Evolutionary conservation across 306 rosid species (phyloP).

Genomic region (apple (Malus domestica)): DNA sequence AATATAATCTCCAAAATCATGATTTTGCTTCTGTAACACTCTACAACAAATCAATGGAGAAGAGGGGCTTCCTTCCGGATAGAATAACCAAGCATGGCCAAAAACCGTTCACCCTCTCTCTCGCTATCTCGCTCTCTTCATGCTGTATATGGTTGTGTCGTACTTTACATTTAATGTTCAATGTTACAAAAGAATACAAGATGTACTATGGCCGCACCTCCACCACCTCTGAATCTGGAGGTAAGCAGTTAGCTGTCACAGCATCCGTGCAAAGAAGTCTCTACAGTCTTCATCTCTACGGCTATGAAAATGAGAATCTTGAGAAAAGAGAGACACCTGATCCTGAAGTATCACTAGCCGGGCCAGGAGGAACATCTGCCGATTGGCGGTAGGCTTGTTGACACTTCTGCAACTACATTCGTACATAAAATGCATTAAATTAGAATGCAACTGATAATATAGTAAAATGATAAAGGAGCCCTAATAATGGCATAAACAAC

Average conservation of each 20-base stretch:
- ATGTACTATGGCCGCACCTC: constrained; percentile 30
- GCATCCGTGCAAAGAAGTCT: constrained; percentile 20
- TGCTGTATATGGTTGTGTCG: constrained; percentile 10
- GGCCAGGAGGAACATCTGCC: constrained; percentile 59
- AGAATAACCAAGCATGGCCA: neutral
- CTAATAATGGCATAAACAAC: neutral
- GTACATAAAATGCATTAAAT: constrained; percentile 18
- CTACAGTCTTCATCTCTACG: constrained; percentile 10
- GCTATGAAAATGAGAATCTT: constrained; percentile 72
- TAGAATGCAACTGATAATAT: neutral
- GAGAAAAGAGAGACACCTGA: constrained; percentile 75
- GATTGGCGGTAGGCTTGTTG: constrained; percentile 77
- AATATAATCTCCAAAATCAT: neutral
- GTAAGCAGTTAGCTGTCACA: constrained; percentile 23
- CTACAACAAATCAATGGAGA: neutral
- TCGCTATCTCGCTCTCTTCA: constrained; percentile 1
- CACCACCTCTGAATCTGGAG: constrained; percentile 13
- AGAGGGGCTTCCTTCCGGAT: neutral
- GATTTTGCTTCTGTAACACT: neutral
- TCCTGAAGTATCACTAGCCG: constrained; percentile 58
- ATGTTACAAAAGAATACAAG: constrained; percentile 14
- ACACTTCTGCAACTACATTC: constrained; percentile 75
- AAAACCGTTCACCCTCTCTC: neutral
- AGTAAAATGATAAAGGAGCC: too few relatives aligned
- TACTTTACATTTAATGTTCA: constrained; percentile 35